Evolutionary conservation across 2,329 filamentous ascomycete genomes (phyloP), one percentile per base, ranked within the genome.

Genomic region (Cladophialophora bantiana): DNA sequence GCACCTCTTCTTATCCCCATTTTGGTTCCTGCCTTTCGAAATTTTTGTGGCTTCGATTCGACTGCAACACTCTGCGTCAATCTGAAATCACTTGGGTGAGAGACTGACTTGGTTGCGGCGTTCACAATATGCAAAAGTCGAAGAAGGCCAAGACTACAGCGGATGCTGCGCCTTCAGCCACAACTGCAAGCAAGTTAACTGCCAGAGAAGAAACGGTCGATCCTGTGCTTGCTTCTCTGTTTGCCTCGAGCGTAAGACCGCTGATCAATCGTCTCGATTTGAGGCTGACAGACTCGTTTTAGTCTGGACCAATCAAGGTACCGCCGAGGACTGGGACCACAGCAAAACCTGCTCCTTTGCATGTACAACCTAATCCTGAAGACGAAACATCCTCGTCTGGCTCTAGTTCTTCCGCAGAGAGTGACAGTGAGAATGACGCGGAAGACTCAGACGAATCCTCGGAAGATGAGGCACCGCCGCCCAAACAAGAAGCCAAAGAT

Each of bases 191-290:
- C 35, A 59, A 9, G 50, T 40, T 69, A 34, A 53, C 45, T 18
- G 64, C 66, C n/a, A 69, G 61, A 56, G 56, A 63, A n/a, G 60
- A 60, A 77, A 83, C 84, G 67, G 82, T 93, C 67, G 90, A 93
- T 81, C 89, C 90, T 76, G 81, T 84, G 64, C 82, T 93, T 71
- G 84, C 89, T 74, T 88, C 89, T 68, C 83, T 93, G 45, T 93
- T 93, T 79, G 85, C 89, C 65, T 82, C 84, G 65, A 93, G 90
- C 82, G 90, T 92, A 85, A 81, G 89, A 85, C 50, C 50, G 38
- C 12, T 3, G 4, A 40, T 56, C 12, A 7, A 64, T 5, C 9
- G 32, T 48, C 13, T 18, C 18, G 15, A 36, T 48, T 34, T 45
- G 15, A 35, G 20, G 53, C 68, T 67, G 31, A 70, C 56, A 13